phyloP scores from a whole-genome alignment of 2,329 filamentous ascomycete genomes.

The Colletotrichum shisoi region DNA sequence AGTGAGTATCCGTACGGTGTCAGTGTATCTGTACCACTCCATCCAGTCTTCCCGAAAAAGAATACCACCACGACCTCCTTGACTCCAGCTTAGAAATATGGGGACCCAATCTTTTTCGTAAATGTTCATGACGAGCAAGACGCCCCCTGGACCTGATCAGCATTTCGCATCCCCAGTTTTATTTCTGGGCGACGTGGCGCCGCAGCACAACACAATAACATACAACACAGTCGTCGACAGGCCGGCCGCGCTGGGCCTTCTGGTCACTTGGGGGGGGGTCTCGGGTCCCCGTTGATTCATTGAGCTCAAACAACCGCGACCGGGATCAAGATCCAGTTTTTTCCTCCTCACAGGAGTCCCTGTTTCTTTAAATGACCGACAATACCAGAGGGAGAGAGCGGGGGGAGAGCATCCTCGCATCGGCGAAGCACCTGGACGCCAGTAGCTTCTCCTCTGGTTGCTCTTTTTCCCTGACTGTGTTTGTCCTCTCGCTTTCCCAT shows the following conservation, averaged over 20 bases:
- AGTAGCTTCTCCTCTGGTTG: not conserved
- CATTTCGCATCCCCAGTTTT: slow-evolving; percentile 22
- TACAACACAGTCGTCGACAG: not conserved
- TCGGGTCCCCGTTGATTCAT: not conserved
- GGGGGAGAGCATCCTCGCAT: not conserved
- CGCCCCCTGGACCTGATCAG: slow-evolving; percentile 27
- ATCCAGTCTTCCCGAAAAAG: not conserved
- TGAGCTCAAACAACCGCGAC: slow-evolving; percentile 10
- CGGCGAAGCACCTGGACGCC: not conserved
- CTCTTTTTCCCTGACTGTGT: not conserved
- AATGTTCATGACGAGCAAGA: slow-evolving; percentile 29
- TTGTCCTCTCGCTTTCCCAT: not conserved
- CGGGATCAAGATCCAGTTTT: slow-evolving; percentile 22
- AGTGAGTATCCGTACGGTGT: no score
- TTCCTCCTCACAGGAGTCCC: slow-evolving; percentile 20
- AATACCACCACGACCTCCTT: not conserved
- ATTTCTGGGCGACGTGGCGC: slow-evolving; percentile 33
- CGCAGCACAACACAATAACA: slow-evolving; percentile 2
- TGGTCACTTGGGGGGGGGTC: not conserved
- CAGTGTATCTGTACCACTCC: not conserved
- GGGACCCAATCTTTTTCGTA: slow-evolving; percentile 12
- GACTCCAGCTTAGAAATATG: not conserved
- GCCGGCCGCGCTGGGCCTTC: not conserved
- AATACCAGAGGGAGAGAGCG: not conserved
- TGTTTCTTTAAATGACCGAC: slow-evolving; percentile 35